Percentiles rank a stretch among this genome's conserved stretches.
These are phyloP conservation scores for Coemansia sp. DNA, from an alignment of 192 early-diverging fungal genomes.

Conservation along the genomic window DNA sequence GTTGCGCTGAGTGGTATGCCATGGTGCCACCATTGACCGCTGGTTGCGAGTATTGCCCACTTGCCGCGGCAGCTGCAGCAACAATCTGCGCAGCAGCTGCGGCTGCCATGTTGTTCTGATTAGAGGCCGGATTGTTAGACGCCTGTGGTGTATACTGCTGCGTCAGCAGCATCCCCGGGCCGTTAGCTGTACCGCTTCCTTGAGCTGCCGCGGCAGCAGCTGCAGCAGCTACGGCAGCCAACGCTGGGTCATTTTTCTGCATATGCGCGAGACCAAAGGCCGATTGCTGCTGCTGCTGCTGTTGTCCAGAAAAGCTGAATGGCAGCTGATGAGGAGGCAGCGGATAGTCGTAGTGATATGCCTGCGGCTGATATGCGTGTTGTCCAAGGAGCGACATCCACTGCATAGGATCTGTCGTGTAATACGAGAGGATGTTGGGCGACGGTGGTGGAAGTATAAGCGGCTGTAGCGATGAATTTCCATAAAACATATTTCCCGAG, in stretches of 20 bases:
- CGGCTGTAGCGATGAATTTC: conserved; percentile 32
- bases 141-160: conserved; percentile 41
- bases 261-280: conserved; percentile 17
- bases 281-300: conserved; percentile 10
- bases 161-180: conserved; percentile 33
- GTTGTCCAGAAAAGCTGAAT: conserved; percentile 28
- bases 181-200: conserved; percentile 7
- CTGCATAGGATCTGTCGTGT: conserved; percentile 43
- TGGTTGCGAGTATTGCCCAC: conserved; percentile 19
- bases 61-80: conserved; percentile 17
- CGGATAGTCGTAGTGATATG: conserved; percentile 48
- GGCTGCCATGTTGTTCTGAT: conserved; percentile 40
- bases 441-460: conserved; percentile 56
- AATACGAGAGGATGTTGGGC: conserved; percentile 57
- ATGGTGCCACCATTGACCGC: conserved; percentile 10
- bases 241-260: conserved; percentile 8
- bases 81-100: conserved; percentile 32
- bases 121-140: conserved; percentile 14
- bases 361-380: conserved; percentile 41
- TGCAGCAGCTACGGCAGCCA: conserved; percentile 16
- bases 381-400: conserved; percentile 48
- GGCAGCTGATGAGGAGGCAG: conserved; percentile 28
- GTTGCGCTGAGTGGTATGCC: conserved; percentile 17
- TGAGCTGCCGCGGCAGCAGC: conserved; percentile 20
- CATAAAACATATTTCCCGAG: conserved; percentile 26